Conservation (phyloP, 345 rosid genomes). For the Triadica sebifera region DNA sequence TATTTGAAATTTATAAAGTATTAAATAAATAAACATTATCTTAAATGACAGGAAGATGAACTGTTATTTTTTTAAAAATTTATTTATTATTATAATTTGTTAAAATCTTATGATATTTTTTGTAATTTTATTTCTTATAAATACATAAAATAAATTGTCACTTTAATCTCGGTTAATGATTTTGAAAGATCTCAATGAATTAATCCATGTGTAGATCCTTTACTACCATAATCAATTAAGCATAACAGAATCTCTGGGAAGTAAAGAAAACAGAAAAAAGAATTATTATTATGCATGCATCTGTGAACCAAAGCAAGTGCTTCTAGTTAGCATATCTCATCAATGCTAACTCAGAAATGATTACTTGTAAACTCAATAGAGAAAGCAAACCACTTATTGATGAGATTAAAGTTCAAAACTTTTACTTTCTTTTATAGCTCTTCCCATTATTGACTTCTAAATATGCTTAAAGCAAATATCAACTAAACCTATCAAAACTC, state of each 20-base stretch:
- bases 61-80: too few relatives aligned
- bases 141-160: too few relatives aligned
- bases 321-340: constrained; percentile 20
- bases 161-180: not conserved
- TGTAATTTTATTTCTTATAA: too few relatives aligned
- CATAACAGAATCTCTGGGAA: constrained; percentile 8
- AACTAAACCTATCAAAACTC: too few relatives aligned
- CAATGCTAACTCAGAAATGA: constrained; percentile 15
- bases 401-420: constrained; percentile 5
- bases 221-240: not conserved
- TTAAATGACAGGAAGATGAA: too few relatives aligned
- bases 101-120: too few relatives aligned
- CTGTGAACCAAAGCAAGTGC: constrained; percentile 6
- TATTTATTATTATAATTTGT: too few relatives aligned
- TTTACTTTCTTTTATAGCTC: not conserved
- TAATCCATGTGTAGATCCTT: constrained; percentile 8
- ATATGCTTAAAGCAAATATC: too few relatives aligned
- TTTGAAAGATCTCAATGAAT: constrained; percentile 10
- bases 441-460: not conserved
- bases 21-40: too few relatives aligned
- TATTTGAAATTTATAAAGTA: too few relatives aligned
- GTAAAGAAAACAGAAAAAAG: not conserved
- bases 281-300: constrained; percentile 14
- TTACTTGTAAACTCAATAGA: not conserved
- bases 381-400: not conserved